Evolutionary conservation across 2,329 filamentous ascomycete genomes (phyloP), one percentile per base, ranked within the genome.

Genomic region (Aspergillus pseudoterreus): DNA sequence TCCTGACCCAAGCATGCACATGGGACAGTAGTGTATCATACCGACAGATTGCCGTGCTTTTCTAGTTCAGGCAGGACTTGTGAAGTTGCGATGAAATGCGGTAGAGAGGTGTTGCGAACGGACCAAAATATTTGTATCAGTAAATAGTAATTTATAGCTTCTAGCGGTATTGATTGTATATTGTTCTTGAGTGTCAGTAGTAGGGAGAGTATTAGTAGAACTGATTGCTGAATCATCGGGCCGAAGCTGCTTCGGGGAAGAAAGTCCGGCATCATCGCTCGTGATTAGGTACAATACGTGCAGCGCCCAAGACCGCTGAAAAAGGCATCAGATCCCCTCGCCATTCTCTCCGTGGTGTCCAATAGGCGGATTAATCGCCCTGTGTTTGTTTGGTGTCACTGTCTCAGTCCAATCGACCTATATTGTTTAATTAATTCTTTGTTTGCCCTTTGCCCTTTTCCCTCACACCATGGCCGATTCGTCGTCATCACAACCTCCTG

Each of bases 1-100:
- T 10, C 57, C 72, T 41, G 67, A 71, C 54, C 67, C 65, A 12
- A 66, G 65, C 9, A 67, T 73, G 62, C 69, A 71, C 47, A 39
- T 67, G 47, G 62, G 60, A 24, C 65, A 69, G 55, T 70, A 59
- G 52, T 36, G 35, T 11, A 10, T 36, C 5, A 10, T 36, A 33
- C 45, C 2, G 11, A 33, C 22, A 30, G 27, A 11, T 11, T 45
- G 30, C 15, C 30, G 32, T 30, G 15, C 15, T 11, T 30, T 8
- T 30, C 5, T 9, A 9, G 27, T 30, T 30, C 27, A 10, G 27
- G 8, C 27, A 30, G 6, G 27, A 30, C 27, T 30, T 30, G 27
- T 22, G 27, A 1, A 30, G 27, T 30, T 30, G 27, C 27, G 6
- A 11, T 30, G 27, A 8, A 30, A 30, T 10, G 27, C 6, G 27